Evolutionary conservation across 805 yeast species (phyloP), one percentile per base, ranked within the genome.

Genomic region (Monosporozyma unispora): DNA sequence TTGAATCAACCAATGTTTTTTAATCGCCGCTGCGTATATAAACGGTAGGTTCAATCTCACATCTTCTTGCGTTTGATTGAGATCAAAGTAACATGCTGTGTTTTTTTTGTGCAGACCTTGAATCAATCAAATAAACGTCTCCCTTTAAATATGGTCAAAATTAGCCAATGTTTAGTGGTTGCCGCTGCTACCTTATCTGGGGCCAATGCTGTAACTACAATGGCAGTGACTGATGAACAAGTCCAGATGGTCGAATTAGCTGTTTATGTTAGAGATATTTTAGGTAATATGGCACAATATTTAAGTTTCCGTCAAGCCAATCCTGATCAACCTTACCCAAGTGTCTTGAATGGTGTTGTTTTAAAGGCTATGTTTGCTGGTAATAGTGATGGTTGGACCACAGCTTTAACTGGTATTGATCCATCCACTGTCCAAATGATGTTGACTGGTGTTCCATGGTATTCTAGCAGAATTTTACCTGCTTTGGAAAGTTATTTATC

Each of bases 361-460:
- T 5, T 25, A 8, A 25, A 25, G 8, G 48, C 42, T 11, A 45
- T 47, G 43, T 40, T 44, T 22, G 44, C 45, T 21, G 49, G 51
- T 19, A 38, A 69, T n/a, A 68, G 67, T 48, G 61, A 61, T 28
- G 56, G 64, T 12, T 66, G 61, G 57, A 66, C 70, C 49, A 54
- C 66, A n/a, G 52, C 60, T 45, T 61, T 52, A 51, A 21, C 51
- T 16, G 50, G 52, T 43, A 54, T 66, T 39, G 64, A 66, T 49
- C 51, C 59, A 50, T 25, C 48, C 44, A 55, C 57, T 31, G 63
- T 66, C 27, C 54, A 60, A 8, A 37, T 63, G 6, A 57, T 62
- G 54, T 53, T 66, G 25, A 62, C 69, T 18, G 68, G 61, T 41
- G 54, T 66, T 33, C 69, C 70, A 55, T 67, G 70, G 70, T 67